A percentile compares a stretch with the other conserved stretches of the same genome.
Conservation (phyloP, 169 alveolate genomes). For the Perkinsus chesapeaki region DNA sequence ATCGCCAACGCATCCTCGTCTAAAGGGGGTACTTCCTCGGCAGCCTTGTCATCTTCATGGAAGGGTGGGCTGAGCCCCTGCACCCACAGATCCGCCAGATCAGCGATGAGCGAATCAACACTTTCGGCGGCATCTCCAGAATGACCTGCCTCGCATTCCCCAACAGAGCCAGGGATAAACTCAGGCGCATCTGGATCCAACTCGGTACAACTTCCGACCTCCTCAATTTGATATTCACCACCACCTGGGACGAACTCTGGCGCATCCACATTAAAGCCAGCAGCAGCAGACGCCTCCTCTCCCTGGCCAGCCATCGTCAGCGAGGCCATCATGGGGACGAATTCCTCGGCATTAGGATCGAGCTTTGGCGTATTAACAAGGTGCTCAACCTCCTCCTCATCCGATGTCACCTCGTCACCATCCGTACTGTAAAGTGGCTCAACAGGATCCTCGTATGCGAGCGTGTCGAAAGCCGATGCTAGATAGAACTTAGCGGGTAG, state of each 20-base stretch:
- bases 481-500: not conserved
- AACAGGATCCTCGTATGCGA: not conserved
- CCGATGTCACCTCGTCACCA: not conserved
- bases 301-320: not conserved
- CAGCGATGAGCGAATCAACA: not conserved
- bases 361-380: not conserved
- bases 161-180: too few relatives aligned
- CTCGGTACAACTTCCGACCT: too few relatives aligned
- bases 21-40: not conserved
- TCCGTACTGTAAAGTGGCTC: not conserved
- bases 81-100: not conserved
- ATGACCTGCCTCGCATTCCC: too few relatives aligned
- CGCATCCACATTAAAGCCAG: not conserved
- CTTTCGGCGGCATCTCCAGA: not conserved
- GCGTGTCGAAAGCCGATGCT: not conserved
- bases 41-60: not conserved
- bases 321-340: not conserved
- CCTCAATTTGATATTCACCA: too few relatives aligned
- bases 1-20: not conserved
- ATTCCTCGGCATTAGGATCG: not conserved
- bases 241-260: not conserved
- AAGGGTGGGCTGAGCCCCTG: not conserved
- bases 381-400: too few relatives aligned
- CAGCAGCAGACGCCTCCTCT: not conserved
- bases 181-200: too few relatives aligned